Base-by-base conservation (phyloP, 345 rosid genomes). In the Noccaea caerulescens region DNA sequence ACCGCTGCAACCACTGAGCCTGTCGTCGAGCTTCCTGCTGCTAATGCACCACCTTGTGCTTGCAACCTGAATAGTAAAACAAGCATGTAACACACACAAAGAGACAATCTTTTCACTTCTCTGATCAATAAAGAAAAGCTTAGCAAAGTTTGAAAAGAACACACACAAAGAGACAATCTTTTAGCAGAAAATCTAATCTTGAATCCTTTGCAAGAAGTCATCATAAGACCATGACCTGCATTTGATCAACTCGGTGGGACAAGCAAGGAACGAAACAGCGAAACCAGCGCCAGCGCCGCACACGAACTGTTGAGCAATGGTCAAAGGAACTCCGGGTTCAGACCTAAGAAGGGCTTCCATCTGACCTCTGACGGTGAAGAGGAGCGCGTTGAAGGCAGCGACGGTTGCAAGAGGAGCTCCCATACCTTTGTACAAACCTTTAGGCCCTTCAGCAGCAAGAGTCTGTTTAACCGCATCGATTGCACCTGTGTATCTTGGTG, bases 341-440 rank as follows among this genome's bases (percentile, higher is more conserved):
- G 98, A 85, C 84, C 98, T 88, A 73, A 95, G 63, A 68, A 95
- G 14, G 7, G 81, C 83, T 82, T 92, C 99, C 92, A 92, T 80
- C 66, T 95, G 97, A 38, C 99, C 99, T 76, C 99, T 88, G 9
- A 79, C 99, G 0, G 97, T 85, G 79, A 95, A 95, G 63, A 95
- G 85, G 60, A 88, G 88, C 14, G 99, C 99, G 68, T 95, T 95
- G 82, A 95, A 85, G 72, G 92, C 99, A 4, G 99, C 98, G 72
- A 95, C 98, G 43, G 99, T 92, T 54, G 97, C 99, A 20, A 95
- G 86, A 1, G 99, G 99, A 72, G 98, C 99, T 20, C 99, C 99
- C 99, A 95, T 95, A 32, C 99, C 98, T 73, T 95, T 95, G 79
- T 86, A 95, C 76, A 95, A 78, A 69, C 98, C 99, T 71, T 92